phyloP scores from a whole-genome alignment of 371 early-diverging fungal species.

The Globomyces sp. region DNA sequence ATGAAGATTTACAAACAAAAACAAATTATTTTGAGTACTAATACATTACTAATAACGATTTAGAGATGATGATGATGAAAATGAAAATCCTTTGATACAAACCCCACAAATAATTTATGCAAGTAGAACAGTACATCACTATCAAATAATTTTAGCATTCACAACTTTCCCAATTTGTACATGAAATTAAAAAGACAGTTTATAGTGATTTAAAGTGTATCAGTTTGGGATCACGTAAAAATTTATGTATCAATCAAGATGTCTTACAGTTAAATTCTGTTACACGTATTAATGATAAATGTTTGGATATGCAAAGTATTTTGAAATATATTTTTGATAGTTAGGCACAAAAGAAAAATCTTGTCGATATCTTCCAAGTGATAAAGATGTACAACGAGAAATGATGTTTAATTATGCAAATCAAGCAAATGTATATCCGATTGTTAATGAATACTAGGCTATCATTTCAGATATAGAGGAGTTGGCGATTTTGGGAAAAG shows the following conservation, averaged over 20 bases:
- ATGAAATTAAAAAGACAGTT: constrained; percentile 79
- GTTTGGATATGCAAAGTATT: constrained; percentile 67
- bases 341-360: neutral
- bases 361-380: constrained; percentile 45
- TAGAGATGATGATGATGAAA: neutral
- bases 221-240: constrained; percentile 82
- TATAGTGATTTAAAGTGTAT: constrained; percentile 62
- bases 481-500: constrained; percentile 64
- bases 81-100: neutral
- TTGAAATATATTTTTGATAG: neutral
- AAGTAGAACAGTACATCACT: constrained; percentile 61
- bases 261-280: constrained; percentile 55
- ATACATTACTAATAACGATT: constrained; percentile 27
- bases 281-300: constrained; percentile 70
- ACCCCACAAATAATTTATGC: constrained; percentile 62
- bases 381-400: constrained; percentile 13
- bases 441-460: constrained; percentile 31
- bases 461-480: constrained; percentile 84
- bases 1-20: constrained; percentile 31
- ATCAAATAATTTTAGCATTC: constrained; percentile 58
- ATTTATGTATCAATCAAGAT: constrained; percentile 74
- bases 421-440: neutral
- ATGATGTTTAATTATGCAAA: constrained; percentile 3
- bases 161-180: constrained; percentile 88
- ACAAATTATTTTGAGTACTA: neutral